Base-by-base conservation (phyloP, 176 grass and related monocot species). In the Musa schizocarpa region DNA sequence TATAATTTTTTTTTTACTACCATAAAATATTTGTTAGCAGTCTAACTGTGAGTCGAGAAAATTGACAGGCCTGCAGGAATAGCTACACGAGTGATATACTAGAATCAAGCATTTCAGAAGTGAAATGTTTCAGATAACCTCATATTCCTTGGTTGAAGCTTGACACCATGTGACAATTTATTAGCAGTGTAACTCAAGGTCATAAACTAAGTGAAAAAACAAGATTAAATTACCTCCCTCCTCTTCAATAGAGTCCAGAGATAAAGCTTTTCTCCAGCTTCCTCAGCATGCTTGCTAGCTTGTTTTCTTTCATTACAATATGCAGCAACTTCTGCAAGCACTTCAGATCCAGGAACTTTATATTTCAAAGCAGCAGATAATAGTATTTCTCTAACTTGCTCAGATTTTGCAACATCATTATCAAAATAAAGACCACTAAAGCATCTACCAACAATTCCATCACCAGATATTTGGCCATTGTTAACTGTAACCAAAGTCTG, bases 231-330 rank as follows among this genome's bases (percentile, higher is more conserved):
- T 78, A 98, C 95, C 90, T 86, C 80, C 76, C 87, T 98, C 63
- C 81, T 91, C 86, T 91, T 98, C 61, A 98, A 64, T 23, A 98
- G 71, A 81, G 84, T 84, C 90, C 95, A 98, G 78, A 98, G 83
- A 72, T 93, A 98, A 54, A 98, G 82, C 75, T 91, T 93, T 17
- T 77, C 84, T 76, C 88, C 90, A 73, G 88, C 95, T 67, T 91
- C 95, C 89, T 98, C 90, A 78, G 90, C 90, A 86, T 92, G 90
- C 9, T 80, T 72, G 83, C 82, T 68, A 54, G 90, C 86, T 77
- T 86, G 88, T 73, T 98, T 93, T 80, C 90, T 87, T 80, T 89
- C 88, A 72, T 98, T 98, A 81, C 86, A 98, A 76, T 98, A 76
- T 83, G 84, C 88, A 74, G 88, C 88, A 79, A 93, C 80, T 65